phyloP scores from a whole-genome alignment of 1,284 basidiomycete species.

The Trametes hirsuta region DNA sequence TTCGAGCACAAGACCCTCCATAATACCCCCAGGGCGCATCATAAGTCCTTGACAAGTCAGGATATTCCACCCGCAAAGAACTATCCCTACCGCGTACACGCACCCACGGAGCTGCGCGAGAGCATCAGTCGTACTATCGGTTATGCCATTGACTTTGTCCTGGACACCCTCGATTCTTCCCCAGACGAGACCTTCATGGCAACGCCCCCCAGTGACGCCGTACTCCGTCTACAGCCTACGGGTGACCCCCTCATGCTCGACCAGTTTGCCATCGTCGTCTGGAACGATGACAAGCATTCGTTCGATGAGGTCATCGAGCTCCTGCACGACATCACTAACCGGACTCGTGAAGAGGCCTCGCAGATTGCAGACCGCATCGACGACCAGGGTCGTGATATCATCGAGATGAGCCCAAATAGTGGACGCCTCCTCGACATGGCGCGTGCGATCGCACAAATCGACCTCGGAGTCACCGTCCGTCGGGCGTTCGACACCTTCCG shows the following conservation, averaged over 20 bases:
- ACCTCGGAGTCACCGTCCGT: conserved; percentile 90
- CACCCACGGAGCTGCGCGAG: conserved; percentile 70
- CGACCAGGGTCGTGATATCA: conserved; percentile 83
- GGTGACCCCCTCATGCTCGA: conserved; percentile 76
- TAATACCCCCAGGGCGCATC: conserved; percentile 35
- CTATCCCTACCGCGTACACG: conserved; percentile 56
- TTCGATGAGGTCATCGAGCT: conserved; percentile 89
- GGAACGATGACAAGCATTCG: conserved; percentile 99
- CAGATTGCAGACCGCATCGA: conserved; percentile 76
- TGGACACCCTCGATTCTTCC: conserved; percentile 85
- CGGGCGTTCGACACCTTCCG: conserved; percentile 88
- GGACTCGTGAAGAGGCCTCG: conserved; percentile 64
- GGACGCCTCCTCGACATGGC: conserved; percentile 79
- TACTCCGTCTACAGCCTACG: conserved; percentile 72
- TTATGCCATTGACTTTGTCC: conserved; percentile 82
- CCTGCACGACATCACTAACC: conserved; percentile 68
- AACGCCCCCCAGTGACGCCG: conserved; percentile 63
- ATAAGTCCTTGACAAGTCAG: conserved; percentile 42
- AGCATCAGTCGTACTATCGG: conserved; percentile 75
- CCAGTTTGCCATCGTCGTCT: conserved; percentile 85
- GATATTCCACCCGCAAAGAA: conserved; percentile 61
- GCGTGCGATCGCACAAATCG: conserved; percentile 83
- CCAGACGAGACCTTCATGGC: conserved; percentile 73
- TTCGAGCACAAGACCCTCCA: conserved; percentile 34
- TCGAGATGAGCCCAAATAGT: conserved; percentile 78